Conservation (phyloP, 495 filamentous ascomycete genomes). For the Xylaria scruposa region DNA sequence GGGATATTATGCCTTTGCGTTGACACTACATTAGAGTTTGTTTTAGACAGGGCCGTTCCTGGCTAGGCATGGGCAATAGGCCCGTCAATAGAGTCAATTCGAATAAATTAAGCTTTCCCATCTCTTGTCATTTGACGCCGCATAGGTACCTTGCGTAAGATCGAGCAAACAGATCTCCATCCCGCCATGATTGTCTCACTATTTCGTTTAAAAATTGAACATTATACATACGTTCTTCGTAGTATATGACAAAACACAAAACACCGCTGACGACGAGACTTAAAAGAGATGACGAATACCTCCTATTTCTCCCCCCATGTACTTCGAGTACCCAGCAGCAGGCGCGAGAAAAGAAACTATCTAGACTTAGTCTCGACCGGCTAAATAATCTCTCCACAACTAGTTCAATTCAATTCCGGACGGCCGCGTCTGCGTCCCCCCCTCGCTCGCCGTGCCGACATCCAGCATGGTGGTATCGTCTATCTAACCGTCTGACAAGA, state of each 20-base stretch:
- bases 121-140: background rate
- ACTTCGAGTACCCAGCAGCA: background rate
- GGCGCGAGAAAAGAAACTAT: background rate
- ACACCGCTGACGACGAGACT: background rate
- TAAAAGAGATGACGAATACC: background rate
- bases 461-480: constrained; percentile 2
- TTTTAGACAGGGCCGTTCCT: background rate
- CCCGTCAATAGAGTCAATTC: background rate
- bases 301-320: background rate
- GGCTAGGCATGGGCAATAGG: background rate
- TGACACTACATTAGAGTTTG: background rate
- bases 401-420: background rate
- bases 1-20: background rate
- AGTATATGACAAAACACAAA: background rate
- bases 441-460: constrained; percentile 11
- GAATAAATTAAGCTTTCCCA: background rate
- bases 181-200: background rate
- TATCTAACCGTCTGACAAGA: background rate
- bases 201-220: background rate
- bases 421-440: background rate
- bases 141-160: constrained; percentile 8
- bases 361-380: constrained; percentile 9
- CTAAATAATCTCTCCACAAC: constrained; percentile 12
- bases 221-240: background rate
- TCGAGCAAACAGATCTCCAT: background rate